Evolutionary conservation across 148 eudicot species (phyloP).

Genomic region (Rhododendron mucronatum): DNA sequence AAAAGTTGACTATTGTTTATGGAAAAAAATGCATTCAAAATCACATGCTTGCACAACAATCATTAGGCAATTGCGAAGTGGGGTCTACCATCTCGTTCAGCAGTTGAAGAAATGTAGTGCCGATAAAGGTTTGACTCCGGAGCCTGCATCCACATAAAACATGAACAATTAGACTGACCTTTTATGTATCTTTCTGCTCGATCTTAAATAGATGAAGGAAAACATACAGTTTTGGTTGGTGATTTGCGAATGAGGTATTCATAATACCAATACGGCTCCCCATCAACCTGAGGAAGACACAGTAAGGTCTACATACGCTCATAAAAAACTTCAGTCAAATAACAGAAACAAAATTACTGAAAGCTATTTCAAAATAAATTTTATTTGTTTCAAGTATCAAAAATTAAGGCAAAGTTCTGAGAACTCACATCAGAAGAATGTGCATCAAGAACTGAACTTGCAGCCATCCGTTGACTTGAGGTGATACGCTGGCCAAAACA

Average conservation of each 20-base stretch:
- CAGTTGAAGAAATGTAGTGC: slow-evolving; percentile 11
- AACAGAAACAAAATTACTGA: background rate
- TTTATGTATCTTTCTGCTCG: background rate
- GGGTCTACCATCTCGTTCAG: slow-evolving; percentile 9
- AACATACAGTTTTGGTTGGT: slow-evolving; percentile 72
- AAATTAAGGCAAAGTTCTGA: background rate
- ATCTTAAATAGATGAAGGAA: slow-evolving; percentile 6
- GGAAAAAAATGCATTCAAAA: background rate
- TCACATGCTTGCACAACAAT: background rate
- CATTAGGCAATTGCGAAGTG: background rate
- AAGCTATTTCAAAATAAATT: background rate
- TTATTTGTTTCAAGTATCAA: background rate
- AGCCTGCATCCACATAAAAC: background rate
- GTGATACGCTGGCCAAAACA: slow-evolving; percentile 66
- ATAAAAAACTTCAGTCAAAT: background rate
- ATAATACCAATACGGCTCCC: slow-evolving; percentile 83
- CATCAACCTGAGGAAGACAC: slow-evolving; percentile 58
- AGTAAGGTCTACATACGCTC: slow-evolving; percentile 5
- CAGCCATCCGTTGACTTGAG: slow-evolving; percentile 83
- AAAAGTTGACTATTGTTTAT: background rate
- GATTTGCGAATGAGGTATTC: slow-evolving; percentile 96
- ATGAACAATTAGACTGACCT: background rate
- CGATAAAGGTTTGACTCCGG: background rate
- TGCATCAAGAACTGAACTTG: slow-evolving; percentile 88
- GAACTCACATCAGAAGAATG: slow-evolving; percentile 71